Percentiles rank a stretch among this genome's conserved stretches.
Evolutionary conservation across 2,329 filamentous ascomycete genomes (phyloP).

Genomic region (Exophiala phaeomuriformis): DNA sequence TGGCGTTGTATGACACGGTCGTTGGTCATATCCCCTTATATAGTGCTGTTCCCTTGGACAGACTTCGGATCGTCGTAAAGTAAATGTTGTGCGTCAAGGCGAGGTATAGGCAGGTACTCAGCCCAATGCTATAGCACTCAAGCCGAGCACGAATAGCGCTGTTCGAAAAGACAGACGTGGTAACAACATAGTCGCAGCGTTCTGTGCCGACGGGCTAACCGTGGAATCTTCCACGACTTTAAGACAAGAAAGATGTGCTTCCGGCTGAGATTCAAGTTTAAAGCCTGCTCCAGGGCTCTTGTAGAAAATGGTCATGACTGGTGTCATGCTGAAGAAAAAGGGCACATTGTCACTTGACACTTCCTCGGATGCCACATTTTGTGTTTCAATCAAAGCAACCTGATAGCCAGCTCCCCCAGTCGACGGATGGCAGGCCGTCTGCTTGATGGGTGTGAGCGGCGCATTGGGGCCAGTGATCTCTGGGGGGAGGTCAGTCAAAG

Average conservation of each 20-base stretch:
- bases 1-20: no score
- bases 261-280: background rate
- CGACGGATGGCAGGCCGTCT: slow-evolving; percentile 13
- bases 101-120: background rate
- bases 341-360: slow-evolving; percentile 15
- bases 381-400: slow-evolving; percentile 13
- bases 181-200: background rate
- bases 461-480: slow-evolving; percentile 12
- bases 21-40: no score
- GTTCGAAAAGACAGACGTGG: background rate
- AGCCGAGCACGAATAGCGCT: background rate
- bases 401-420: slow-evolving; percentile 8
- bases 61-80: no score
- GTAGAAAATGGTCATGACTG: slow-evolving; percentile 15
- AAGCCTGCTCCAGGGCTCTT: background rate
- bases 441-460: background rate
- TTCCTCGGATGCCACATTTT: slow-evolving; percentile 11
- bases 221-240: slow-evolving; percentile 16
- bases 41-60: no score
- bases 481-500: background rate
- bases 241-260: slow-evolving; percentile 15
- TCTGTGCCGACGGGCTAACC: background rate
- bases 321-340: slow-evolving; percentile 17
- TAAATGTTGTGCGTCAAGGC: no score
- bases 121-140: background rate